phyloP scores from a whole-genome alignment of 331 rosid genomes.

The Pyracantha coccinea region DNA sequence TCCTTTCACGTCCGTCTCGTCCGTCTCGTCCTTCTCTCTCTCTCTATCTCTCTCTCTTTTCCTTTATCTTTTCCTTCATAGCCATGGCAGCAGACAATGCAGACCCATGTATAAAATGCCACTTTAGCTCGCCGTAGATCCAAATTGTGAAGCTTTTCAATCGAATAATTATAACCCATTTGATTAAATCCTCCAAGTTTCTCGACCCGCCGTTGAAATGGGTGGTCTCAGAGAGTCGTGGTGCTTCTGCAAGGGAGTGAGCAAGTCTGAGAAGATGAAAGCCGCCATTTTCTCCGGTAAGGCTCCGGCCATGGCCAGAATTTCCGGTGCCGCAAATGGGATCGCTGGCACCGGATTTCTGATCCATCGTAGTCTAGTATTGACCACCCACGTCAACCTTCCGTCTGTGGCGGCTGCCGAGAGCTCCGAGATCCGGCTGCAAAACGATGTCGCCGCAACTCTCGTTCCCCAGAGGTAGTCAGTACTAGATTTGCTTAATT shows the following conservation, averaged over 20 bases:
- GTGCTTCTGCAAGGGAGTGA: constrained; percentile 95
- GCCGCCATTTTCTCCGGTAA: constrained; percentile 65
- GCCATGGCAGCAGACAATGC: not conserved
- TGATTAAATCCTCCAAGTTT: not conserved
- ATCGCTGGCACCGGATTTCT: constrained; percentile 65
- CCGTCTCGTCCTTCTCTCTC: not conserved
- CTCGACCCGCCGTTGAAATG: constrained; percentile 16
- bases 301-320: constrained; percentile 61
- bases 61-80: not conserved
- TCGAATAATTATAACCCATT: constrained; percentile 6
- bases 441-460: constrained; percentile 57
- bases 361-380: constrained; percentile 73
- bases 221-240: constrained; percentile 75
- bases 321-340: constrained; percentile 29
- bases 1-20: constrained; percentile 39
- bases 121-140: constrained; percentile 35
- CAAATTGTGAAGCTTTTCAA: constrained; percentile 8
- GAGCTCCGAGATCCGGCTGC: constrained; percentile 76
- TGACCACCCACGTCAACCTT: constrained; percentile 82
- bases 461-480: constrained; percentile 87
- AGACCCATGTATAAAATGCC: constrained; percentile 12
- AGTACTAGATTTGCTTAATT: not conserved
- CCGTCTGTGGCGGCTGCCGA: constrained; percentile 68
- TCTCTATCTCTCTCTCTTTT: not conserved
- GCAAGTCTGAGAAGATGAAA: constrained; percentile 81